These are phyloP conservation scores for Artemisia annua DNA, from an alignment of 129 eudicot species.

Conservation along the genomic window DNA sequence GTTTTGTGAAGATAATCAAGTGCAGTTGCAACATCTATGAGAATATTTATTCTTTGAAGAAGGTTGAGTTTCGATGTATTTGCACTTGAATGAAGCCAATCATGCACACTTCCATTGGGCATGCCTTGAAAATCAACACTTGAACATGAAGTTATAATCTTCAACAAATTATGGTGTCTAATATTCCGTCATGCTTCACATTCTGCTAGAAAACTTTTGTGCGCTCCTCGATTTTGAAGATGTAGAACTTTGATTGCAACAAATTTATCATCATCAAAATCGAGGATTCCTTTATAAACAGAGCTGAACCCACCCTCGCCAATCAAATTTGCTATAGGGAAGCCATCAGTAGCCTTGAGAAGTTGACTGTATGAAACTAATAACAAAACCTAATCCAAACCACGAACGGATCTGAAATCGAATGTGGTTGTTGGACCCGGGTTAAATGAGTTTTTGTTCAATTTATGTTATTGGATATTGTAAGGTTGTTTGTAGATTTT, in stretches of 20 bases:
- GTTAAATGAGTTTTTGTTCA: no score
- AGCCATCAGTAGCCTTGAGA: no score
- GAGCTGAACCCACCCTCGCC: no score
- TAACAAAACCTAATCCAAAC: no score
- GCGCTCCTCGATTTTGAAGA: slow-evolving; percentile 10
- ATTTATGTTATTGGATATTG: no score
- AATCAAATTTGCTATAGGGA: no score
- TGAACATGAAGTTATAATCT: slow-evolving; percentile 25
- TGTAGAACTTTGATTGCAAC: slow-evolving; percentile 29
- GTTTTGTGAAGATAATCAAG: slow-evolving; percentile 24
- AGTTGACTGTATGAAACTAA: no score
- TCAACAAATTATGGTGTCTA: slow-evolving; percentile 34
- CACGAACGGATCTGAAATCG: no score
- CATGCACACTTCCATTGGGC: slow-evolving; percentile 31
- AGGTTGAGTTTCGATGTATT: neutral
- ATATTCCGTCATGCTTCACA: slow-evolving; percentile 31
- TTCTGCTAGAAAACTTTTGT: slow-evolving; percentile 25
- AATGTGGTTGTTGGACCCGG: no score
- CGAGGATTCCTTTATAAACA: no score
- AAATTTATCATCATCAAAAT: no score
- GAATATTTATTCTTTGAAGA: slow-evolving; percentile 2
- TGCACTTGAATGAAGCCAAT: slow-evolving; percentile 27
- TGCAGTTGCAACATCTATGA: neutral
- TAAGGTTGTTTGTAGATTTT: no score
- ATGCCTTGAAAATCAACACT: slow-evolving; percentile 19